Percentiles rank a stretch among this genome's conserved stretches.
phyloP scores from a whole-genome alignment of 2,329 filamentous ascomycete genomes.

The Monosporascus sp. region DNA sequence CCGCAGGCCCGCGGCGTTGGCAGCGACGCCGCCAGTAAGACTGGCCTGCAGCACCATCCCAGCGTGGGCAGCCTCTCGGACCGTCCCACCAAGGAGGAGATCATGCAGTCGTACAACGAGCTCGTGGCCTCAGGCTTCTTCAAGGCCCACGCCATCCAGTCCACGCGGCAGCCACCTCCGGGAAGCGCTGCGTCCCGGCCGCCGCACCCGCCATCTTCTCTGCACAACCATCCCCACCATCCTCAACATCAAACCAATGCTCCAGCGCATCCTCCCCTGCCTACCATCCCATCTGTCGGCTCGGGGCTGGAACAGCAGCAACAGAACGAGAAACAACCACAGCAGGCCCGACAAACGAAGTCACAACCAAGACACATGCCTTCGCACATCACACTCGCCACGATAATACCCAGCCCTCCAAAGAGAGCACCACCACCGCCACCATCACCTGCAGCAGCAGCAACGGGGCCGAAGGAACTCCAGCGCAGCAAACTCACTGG shows the following conservation, averaged over 20 bases:
- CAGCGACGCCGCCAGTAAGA: background rate
- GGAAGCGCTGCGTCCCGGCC: conserved; percentile 5
- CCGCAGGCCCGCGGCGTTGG: background rate
- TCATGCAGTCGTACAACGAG: conserved; percentile 51
- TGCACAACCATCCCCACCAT: background rate
- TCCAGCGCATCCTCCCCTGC: conserved; percentile 4
- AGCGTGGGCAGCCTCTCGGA: conserved; percentile 9
- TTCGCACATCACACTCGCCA: background rate
- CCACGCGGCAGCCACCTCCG: conserved; percentile 41
- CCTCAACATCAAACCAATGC: background rate
- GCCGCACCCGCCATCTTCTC: background rate
- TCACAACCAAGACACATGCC: conserved; percentile 6
- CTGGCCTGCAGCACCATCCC: background rate
- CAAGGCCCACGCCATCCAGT: conserved; percentile 51
- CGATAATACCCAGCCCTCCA: background rate
- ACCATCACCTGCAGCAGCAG: background rate
- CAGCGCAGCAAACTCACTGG: conserved; percentile 15
- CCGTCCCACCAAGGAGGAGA: conserved; percentile 41
- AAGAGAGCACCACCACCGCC: conserved; percentile 1
- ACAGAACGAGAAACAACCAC: too few species aligned
- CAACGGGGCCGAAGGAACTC: background rate
- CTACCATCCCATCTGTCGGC: conserved; percentile 12
- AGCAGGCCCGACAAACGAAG: background rate
- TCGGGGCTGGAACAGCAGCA: conserved; percentile 13
- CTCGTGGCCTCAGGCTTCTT: conserved; percentile 55